Evolutionary conservation across 202 grass and related monocot genomes (phyloP).

Genomic region (Panicum virgatum): DNA sequence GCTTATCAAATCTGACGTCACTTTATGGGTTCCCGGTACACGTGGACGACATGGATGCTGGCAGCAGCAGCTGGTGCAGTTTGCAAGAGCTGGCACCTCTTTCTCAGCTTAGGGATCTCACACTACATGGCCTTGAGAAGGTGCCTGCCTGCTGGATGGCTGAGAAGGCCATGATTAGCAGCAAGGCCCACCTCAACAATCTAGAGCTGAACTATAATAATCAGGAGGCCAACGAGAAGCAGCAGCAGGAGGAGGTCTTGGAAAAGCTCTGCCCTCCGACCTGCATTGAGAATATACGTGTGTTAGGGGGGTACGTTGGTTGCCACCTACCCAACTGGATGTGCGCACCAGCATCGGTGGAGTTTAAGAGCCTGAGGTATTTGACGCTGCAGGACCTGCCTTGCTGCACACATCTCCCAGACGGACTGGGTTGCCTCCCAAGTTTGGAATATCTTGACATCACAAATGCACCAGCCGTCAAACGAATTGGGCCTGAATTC

Average conservation of each 20-base stretch:
- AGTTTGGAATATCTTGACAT: background rate
- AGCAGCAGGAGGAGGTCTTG: background rate
- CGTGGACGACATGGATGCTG: background rate
- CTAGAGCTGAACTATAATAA: background rate
- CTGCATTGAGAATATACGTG: background rate
- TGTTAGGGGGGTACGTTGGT: background rate
- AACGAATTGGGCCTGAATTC: background rate
- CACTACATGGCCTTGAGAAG: background rate
- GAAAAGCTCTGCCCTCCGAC: background rate
- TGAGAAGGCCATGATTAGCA: conserved; percentile 30
- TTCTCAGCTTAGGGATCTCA: background rate
- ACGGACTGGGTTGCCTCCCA: background rate
- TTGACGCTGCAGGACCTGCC: background rate
- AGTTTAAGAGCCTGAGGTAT: background rate
- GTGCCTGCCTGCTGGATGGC: background rate
- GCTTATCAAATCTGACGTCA: background rate
- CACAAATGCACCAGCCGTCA: background rate
- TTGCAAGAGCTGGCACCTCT: background rate
- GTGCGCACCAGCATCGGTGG: no score
- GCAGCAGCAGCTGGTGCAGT: background rate
- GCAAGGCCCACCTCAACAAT: conserved; percentile 20
- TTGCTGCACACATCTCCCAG: background rate
- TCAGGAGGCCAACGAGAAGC: no score
- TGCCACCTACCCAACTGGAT: background rate
- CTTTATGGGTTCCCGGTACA: background rate